Evolutionary conservation across 2,329 filamentous ascomycete species (phyloP).

Genomic region (Penicillium nordicum): DNA sequence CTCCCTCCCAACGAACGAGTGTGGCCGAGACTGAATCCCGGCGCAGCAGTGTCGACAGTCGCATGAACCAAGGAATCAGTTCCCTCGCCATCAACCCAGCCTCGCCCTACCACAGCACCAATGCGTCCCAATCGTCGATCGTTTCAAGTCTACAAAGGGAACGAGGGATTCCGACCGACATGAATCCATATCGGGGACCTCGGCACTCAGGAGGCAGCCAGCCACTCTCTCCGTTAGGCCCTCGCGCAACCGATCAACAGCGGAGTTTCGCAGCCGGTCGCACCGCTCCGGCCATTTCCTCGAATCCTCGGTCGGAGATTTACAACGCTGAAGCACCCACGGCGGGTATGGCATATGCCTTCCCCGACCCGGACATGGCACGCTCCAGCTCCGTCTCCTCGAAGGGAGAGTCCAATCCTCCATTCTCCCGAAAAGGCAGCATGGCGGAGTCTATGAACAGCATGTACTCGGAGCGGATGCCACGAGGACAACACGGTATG

Average conservation of each 20-base stretch:
- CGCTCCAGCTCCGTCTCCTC: conserved; percentile 39
- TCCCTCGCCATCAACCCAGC: conserved; percentile 46
- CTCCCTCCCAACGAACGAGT: conserved; percentile 44
- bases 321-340: conserved; percentile 51
- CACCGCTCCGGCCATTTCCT: conserved; percentile 48
- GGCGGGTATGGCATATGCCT: conserved; percentile 50
- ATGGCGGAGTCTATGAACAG: conserved; percentile 49
- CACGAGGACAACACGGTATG: conserved; percentile 49
- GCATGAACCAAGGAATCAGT: conserved; percentile 49
- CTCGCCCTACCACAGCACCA: conserved; percentile 48
- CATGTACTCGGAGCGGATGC: conserved; percentile 47
- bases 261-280: conserved; percentile 45
- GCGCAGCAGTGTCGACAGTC: conserved; percentile 49
- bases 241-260: conserved; percentile 36
- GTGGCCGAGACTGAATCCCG: conserved; percentile 46
- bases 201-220: conserved; percentile 39
- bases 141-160: conserved; percentile 44
- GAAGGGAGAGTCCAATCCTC: conserved; percentile 31
- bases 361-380: conserved; percentile 48
- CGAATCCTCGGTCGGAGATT: conserved; percentile 49
- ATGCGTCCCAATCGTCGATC: conserved; percentile 46
- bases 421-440: conserved; percentile 46
- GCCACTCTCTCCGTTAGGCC: conserved; percentile 42
- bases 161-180: conserved; percentile 41
- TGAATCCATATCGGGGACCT: conserved; percentile 39